These are phyloP conservation scores for Prunus mongolica DNA, from an alignment of 306 rosid genomes.

Conservation along the genomic window DNA sequence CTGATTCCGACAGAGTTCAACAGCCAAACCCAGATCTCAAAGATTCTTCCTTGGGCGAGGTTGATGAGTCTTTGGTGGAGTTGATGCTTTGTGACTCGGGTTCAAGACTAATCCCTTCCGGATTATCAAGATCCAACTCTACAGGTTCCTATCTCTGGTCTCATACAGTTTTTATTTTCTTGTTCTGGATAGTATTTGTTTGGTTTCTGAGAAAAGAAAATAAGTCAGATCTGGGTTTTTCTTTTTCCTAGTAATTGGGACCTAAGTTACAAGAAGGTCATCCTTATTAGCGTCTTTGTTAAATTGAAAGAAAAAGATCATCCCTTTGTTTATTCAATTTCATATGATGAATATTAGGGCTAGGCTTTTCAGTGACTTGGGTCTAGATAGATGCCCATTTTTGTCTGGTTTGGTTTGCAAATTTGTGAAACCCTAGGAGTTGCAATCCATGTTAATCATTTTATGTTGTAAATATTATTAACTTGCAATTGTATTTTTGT, in stretches of 20 bases:
- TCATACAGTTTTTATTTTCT: neutral
- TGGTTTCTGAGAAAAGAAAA: neutral
- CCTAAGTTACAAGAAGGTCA: neutral
- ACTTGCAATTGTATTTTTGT: neutral
- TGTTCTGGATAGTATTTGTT: neutral
- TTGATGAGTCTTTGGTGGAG: constrained; percentile 37
- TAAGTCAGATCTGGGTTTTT: neutral
- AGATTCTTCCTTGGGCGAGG: constrained; percentile 37
- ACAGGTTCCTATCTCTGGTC: constrained; percentile 37
- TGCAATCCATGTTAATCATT: neutral
- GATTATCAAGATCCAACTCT: constrained; percentile 49
- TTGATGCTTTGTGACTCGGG: constrained; percentile 54
- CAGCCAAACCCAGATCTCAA: constrained; percentile 23
- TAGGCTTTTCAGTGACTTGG: neutral
- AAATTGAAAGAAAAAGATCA: neutral
- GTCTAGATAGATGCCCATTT: neutral
- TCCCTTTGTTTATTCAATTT: no score
- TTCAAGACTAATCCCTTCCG: constrained; percentile 53
- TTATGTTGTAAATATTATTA: neutral
- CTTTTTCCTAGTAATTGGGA: neutral
- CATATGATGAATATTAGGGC: neutral
- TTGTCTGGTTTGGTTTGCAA: neutral
- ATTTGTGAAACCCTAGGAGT: neutral
- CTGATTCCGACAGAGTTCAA: constrained; percentile 7
- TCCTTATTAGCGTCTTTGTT: no score